These are phyloP conservation scores for Camellia lanceoleosa DNA, from an alignment of 148 eudicot genomes.

Conservation along the genomic window DNA sequence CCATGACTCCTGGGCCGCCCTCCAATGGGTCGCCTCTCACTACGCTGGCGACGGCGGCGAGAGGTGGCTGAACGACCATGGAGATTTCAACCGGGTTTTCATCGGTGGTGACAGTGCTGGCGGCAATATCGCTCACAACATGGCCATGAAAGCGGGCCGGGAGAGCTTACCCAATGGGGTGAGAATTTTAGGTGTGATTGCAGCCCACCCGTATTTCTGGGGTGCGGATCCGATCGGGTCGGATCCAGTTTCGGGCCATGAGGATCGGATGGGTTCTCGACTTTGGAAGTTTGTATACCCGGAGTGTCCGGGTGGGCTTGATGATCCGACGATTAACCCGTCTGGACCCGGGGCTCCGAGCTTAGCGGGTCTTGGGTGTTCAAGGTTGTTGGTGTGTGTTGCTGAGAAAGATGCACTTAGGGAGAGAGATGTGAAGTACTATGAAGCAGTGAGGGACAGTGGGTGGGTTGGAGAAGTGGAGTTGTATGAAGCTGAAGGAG, in stretches of 20 bases:
- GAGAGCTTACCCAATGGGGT: not conserved
- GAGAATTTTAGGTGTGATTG: not conserved
- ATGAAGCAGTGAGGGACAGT: constrained; percentile 24
- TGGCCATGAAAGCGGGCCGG: not conserved
- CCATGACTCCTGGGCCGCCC: constrained; percentile 2
- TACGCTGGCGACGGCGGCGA: not conserved
- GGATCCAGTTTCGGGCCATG: not conserved
- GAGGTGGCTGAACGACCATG: not conserved
- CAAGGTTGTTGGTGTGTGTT: constrained; percentile 33
- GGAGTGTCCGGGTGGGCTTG: constrained; percentile 25
- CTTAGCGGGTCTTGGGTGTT: constrained; percentile 33
- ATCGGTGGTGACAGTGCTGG: constrained; percentile 10
- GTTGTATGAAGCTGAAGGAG: constrained; percentile 28
- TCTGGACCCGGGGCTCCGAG: constrained; percentile 24
- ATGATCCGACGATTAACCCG: constrained; percentile 42
- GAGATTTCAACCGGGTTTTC: constrained; percentile 1
- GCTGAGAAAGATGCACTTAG: constrained; percentile 32
- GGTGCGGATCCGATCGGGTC: not conserved
- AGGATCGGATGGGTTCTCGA: constrained; percentile 5
- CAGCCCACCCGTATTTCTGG: not conserved
- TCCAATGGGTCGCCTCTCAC: constrained; percentile 12
- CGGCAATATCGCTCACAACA: constrained; percentile 6
- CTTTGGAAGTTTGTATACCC: constrained; percentile 27
- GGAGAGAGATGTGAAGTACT: constrained; percentile 25
- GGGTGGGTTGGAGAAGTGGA: constrained; percentile 34